Percentiles rank a stretch among this genome's conserved stretches.
These are phyloP conservation scores for Penicillium subrubescens DNA, from an alignment of 495 filamentous ascomycete species.

Conservation along the genomic window DNA sequence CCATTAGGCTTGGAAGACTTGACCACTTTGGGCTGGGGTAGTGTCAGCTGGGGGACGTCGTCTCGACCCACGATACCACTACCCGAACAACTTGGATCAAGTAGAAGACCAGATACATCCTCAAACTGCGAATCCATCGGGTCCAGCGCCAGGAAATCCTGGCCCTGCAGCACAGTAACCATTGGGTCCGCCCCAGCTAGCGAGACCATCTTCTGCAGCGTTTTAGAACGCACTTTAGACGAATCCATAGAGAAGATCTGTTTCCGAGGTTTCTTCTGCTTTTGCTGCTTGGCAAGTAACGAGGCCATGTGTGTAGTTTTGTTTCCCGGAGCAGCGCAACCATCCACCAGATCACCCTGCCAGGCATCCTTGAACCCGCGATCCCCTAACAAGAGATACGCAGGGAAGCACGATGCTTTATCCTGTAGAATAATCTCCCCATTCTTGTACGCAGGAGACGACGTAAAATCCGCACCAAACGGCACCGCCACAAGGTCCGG, in stretches of 20 bases:
- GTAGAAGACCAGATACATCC: conserved; percentile 70
- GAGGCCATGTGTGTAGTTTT: conserved; percentile 95
- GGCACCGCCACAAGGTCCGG: conserved; percentile 82
- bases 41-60: conserved; percentile 62
- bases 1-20: conserved; percentile 29
- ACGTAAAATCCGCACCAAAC: conserved; percentile 64
- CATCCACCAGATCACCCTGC: conserved; percentile 79
- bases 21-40: conserved; percentile 36
- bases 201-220: conserved; percentile 78
- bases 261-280: conserved; percentile 26
- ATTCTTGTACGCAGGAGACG: conserved; percentile 66
- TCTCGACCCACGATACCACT: conserved; percentile 91
- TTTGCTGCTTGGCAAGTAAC: conserved; percentile 51
- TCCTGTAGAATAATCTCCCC: conserved; percentile 90
- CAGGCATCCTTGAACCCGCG: conserved; percentile 19
- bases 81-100: conserved; percentile 93
- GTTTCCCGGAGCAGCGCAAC: conserved; percentile 92
- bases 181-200: conserved; percentile 66
- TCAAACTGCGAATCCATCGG: conserved; percentile 55
- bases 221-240: conserved; percentile 59
- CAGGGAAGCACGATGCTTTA: conserved; percentile 95
- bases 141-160: conserved; percentile 78
- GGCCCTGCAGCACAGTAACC: conserved; percentile 65
- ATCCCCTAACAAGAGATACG: conserved; percentile 69
- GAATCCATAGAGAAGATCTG: conserved; percentile 48